Evolutionary conservation across 768 basidiomycete species (phyloP).

Genomic region (Hypholoma fasciculare): DNA sequence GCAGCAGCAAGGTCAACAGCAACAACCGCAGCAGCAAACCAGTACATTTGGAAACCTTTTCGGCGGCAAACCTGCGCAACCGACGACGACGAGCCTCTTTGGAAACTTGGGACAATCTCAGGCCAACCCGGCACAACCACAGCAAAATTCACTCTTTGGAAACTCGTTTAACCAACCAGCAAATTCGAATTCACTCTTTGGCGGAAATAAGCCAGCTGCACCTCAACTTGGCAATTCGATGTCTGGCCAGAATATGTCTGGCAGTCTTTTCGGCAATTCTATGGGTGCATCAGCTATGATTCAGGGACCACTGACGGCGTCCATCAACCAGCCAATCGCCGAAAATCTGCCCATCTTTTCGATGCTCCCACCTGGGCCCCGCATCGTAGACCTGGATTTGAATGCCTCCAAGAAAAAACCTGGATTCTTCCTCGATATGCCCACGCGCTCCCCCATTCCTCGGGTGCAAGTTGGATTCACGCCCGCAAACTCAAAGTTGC

Average conservation of each 20-base stretch:
- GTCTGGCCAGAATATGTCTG: constrained; percentile 17
- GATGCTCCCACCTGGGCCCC: constrained; percentile 73
- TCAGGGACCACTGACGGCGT: constrained; percentile 72
- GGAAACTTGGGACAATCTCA: constrained; percentile 45
- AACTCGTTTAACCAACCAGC: constrained; percentile 45
- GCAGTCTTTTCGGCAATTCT: constrained; percentile 30
- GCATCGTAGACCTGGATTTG: constrained; percentile 57
- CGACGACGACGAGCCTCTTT: constrained; percentile 37
- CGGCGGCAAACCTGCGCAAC: constrained; percentile 41
- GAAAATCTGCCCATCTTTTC: constrained; percentile 72
- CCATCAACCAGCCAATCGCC: constrained; percentile 84
- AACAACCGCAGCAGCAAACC: constrained; percentile 36
- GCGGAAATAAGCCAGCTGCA: constrained; percentile 50
- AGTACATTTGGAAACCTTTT: constrained; percentile 42
- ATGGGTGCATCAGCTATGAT: constrained; percentile 37
- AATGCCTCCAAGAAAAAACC: constrained; percentile 71
- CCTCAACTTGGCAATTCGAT: constrained; percentile 36
- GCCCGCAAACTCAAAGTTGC: constrained; percentile 66
- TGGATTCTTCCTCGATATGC: constrained; percentile 75
- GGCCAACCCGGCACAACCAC: constrained; percentile 28
- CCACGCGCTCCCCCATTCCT: constrained; percentile 69
- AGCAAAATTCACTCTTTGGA: constrained; percentile 47
- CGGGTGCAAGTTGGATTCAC: constrained; percentile 66
- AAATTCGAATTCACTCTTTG: constrained; percentile 44
- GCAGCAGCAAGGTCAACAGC: constrained; percentile 23